A percentile compares a stretch with the other conserved stretches of the same genome.
phyloP scores from a whole-genome alignment of 2,329 filamentous ascomycete genomes.

The Xylaria polymorpha region DNA sequence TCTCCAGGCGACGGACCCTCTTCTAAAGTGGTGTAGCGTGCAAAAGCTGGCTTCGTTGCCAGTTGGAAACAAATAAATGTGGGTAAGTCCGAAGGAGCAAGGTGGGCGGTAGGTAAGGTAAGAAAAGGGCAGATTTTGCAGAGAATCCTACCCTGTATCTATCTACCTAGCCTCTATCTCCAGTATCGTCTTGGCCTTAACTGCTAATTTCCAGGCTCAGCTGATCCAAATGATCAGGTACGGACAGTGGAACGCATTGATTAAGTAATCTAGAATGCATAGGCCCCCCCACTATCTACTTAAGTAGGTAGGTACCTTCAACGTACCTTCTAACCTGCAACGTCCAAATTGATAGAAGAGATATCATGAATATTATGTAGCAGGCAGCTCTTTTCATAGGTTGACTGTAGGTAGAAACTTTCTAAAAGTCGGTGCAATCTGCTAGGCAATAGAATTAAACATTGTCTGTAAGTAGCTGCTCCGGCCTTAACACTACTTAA shows the following conservation, averaged over 20 bases:
- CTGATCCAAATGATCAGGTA: too few species aligned
- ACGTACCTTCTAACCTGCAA: not conserved
- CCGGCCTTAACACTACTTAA: too few species aligned
- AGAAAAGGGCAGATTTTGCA: not conserved
- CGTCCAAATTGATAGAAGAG: not conserved
- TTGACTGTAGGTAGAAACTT: too few species aligned
- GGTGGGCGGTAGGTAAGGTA: not conserved
- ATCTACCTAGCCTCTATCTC: not conserved
- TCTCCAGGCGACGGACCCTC: constrained; percentile 32
- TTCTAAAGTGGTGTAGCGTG: constrained; percentile 17
- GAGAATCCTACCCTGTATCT: not conserved
- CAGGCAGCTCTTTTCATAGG: too few species aligned
- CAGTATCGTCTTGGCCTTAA: too few species aligned
- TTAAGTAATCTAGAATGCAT: too few species aligned
- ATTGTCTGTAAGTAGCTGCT: too few species aligned
- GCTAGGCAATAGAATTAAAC: not conserved
- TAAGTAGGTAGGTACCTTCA: not conserved
- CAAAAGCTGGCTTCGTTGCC: constrained; percentile 20
- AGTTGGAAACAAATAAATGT: constrained; percentile 28
- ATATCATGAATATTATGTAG: too few species aligned
- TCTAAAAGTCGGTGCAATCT: too few species aligned
- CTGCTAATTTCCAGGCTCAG: too few species aligned
- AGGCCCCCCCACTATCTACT: not conserved
- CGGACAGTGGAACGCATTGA: too few species aligned
- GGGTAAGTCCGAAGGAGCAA: constrained; percentile 18